Evolutionary conservation across 1,284 basidiomycete species (phyloP).

Genomic region (Sparassis latifolia): DNA sequence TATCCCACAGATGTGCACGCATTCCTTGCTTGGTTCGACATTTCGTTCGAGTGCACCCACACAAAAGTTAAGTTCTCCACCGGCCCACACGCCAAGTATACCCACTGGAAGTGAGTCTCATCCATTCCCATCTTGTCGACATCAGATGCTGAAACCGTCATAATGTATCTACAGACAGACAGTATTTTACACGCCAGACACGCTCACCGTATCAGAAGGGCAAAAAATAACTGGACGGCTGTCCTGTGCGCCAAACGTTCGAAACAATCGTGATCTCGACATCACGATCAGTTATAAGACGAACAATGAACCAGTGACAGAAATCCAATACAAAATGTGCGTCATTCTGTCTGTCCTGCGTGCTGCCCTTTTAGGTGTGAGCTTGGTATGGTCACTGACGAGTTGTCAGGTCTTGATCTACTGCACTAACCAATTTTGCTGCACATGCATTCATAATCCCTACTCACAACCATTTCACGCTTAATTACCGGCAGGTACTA

Average conservation of each 20-base stretch:
- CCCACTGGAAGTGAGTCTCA: slow-evolving; percentile 87
- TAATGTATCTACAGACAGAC: slow-evolving; percentile 60
- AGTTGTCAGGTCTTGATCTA: slow-evolving; percentile 63
- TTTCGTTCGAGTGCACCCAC: slow-evolving; percentile 93
- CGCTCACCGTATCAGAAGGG: slow-evolving; percentile 57
- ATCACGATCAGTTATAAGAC: slow-evolving; percentile 74
- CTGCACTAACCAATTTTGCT: slow-evolving; percentile 4
- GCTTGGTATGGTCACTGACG: slow-evolving; percentile 48
- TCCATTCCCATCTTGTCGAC: not conserved
- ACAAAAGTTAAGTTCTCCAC: slow-evolving; percentile 95
- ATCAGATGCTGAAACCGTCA: not conserved
- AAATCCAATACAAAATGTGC: slow-evolving; percentile 75
- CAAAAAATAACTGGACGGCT: slow-evolving; percentile 71
- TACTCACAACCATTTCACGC: too few species aligned
- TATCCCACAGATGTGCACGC: slow-evolving; percentile 78
- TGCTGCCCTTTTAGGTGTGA: slow-evolving; percentile 7
- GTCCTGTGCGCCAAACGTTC: slow-evolving; percentile 77
- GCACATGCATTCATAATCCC: not conserved
- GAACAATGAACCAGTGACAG: slow-evolving; percentile 27
- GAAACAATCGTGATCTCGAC: slow-evolving; percentile 92
- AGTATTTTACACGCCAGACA: slow-evolving; percentile 91
- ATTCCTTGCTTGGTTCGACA: slow-evolving; percentile 99
- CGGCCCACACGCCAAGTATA: slow-evolving; percentile 94
- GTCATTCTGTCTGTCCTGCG: slow-evolving; percentile 32
- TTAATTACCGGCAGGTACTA: too few species aligned